Evolutionary conservation across 495 filamentous ascomycete species (phyloP), one percentile per base, ranked within the genome.

Genomic region (Penicillium bialowiezense): DNA sequence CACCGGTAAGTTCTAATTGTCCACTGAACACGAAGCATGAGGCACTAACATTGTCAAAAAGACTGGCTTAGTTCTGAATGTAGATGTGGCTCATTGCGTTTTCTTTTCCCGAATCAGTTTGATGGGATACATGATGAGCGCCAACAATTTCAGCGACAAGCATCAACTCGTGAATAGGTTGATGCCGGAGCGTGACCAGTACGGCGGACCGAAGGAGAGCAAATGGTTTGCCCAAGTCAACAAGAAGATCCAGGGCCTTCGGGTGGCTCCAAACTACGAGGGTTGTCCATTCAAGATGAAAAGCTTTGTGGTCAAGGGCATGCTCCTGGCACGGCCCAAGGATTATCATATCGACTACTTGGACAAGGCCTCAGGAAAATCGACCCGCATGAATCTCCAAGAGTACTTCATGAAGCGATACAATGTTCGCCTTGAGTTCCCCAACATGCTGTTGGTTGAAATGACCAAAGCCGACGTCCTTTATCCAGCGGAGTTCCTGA

Each of bases 401-500:
- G 62, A 89, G 0, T 93, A 95, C 70, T 97, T 87, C 60, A 45
- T 61, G 7, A 60, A 73, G 37, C 75, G 76, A 44, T 95, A 93
- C 68, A 79, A 83, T 18, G 51, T 84, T 19, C 54, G 49, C 1
- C 61, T 95, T 2, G 55, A 66, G 24, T 71, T 68, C 40, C 74
- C 76, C 3, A 63, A 84, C 3, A 70, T 87, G 18, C 90, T 91
- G 0, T 64, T 96, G 12, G 74, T 95, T 18, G 73, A 87, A 58
- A 88, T 89, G 44, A 81, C 69, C 39, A 84, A 81, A 37, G 76
- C 78, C 37, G 79, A 70, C 0, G 82, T 82, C 4, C 57, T 80
- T 2, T 88, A 92, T 51, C 93, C 91, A 2, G 83, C 93, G 72
- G 93, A 97, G 55, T 47, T 88, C 2, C 79, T 89, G 59, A 65